These are phyloP conservation scores for Craspedostauros australis DNA, from an alignment of 108 stramenopile genomes.

Conservation along the genomic window DNA sequence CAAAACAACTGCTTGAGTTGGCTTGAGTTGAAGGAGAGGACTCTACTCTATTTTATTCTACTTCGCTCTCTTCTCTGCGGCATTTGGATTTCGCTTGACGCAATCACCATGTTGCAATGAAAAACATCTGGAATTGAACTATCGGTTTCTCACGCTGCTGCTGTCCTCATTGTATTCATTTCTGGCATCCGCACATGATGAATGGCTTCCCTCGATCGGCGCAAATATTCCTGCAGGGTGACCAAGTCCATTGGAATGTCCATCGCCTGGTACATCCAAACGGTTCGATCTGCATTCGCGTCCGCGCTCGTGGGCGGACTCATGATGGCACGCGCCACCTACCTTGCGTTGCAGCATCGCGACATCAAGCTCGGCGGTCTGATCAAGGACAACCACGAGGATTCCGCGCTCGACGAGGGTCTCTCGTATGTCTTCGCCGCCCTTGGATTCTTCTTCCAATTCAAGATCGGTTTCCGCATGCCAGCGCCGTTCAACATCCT, in stretches of 20 bases:
- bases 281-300: slow-evolving; percentile 81
- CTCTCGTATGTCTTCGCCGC: slow-evolving; percentile 79
- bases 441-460: slow-evolving; percentile 83
- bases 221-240: no score
- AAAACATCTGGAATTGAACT: no score
- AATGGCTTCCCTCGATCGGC: not conserved
- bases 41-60: not conserved
- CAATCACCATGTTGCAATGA: no score
- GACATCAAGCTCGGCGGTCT: slow-evolving; percentile 39
- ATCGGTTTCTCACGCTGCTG: not conserved
- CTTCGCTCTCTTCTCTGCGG: not conserved
- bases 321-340: slow-evolving; percentile 75
- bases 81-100: no score
- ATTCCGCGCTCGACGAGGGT: slow-evolving; percentile 77
- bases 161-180: not conserved
- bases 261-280: slow-evolving; percentile 88
- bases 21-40: no score
- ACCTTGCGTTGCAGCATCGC: slow-evolving; percentile 28
- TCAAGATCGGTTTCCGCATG: slow-evolving; percentile 51
- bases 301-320: slow-evolving; percentile 86
- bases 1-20: no score
- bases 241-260: slow-evolving; percentile 76
- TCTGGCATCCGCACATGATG: not conserved
- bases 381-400: slow-evolving; percentile 48
- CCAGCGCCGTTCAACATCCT: slow-evolving; percentile 88